Evolutionary conservation across 2,329 filamentous ascomycete species (phyloP), one percentile per base, ranked within the genome.

Genomic region (Aspergillus fijiensis): DNA sequence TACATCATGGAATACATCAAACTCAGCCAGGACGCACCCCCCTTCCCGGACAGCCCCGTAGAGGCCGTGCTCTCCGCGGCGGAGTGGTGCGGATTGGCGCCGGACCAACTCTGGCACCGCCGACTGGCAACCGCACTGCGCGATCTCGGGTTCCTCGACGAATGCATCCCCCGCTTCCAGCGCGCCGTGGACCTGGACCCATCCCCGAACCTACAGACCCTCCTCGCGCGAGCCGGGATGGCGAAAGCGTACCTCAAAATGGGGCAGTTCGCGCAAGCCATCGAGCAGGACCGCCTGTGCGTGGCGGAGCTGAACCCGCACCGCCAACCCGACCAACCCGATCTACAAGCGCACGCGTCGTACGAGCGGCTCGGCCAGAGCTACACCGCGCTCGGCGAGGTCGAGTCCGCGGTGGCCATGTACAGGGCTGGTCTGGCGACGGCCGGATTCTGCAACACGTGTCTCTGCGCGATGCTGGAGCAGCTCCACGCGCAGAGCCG

Each of bases 261-360:
- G 11, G 5, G 23, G 6, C 35, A 63, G 23, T 63, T 51, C 49
- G n/a, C 49, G 6, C 56, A 72, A 29, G 63, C 66, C 2, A 42
- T 59, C 42, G 66, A 66, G 21, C 50, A 69, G 10, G 67, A 70
- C 39, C 57, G 56, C 23, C 57, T 64, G 57, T 27, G 27, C 27
- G 49, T 53, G 11, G 55, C 65, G 16, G 55, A 61, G 52, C 55
- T 65, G 27, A 25, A 33, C 29, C 63, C n/a, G 53, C 60, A 51
- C 62, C 59, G 25, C 58, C 64, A 49, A 56, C 62, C 16, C 61
- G 60, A 65, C 55, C 57, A 52, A 14, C 60, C 49, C 12, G 48
- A 51, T 5, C 3, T 19, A 14, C 14, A 10, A 5, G 10, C 56
- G 2, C 9, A 56, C 31, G 4, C 11, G 0, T 4, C 7, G 5